These are phyloP conservation scores for Neurospora intermedia DNA, from an alignment of 495 filamentous ascomycete species.

Conservation along the genomic window DNA sequence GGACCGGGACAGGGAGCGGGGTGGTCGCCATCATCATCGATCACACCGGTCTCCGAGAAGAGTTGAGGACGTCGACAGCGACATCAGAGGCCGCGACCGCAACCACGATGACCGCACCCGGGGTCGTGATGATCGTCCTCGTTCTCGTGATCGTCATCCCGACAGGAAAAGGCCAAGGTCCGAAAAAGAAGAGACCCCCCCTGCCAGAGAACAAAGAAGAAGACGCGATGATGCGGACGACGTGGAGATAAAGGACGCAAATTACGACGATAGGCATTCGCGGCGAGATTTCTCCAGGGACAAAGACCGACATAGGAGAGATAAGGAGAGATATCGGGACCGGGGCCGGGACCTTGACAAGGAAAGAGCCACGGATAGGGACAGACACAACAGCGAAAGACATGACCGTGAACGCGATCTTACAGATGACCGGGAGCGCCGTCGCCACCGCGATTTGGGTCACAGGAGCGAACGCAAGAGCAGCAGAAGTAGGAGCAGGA, in stretches of 20 bases:
- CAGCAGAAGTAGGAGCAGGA: not conserved
- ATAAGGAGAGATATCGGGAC: conserved; percentile 1
- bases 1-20: conserved; percentile 1
- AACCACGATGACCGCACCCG: not conserved
- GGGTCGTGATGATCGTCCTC: not conserved
- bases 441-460: conserved; percentile 1
- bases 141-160: not conserved
- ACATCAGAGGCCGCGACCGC: not conserved
- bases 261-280: not conserved
- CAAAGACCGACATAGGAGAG: conserved; percentile 1
- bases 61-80: conserved; percentile 7
- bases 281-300: not conserved
- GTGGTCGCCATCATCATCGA: conserved; percentile 14
- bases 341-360: conserved; percentile 8
- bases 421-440: conserved; percentile 9
- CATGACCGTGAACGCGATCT: conserved; percentile 14
- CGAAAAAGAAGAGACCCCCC: not conserved
- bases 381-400: conserved; percentile 2
- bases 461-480: not conserved
- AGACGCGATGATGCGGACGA: not conserved
- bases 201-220: not conserved
- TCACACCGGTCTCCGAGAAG: conserved; percentile 15
- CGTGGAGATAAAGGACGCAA: not conserved
- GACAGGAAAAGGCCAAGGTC: not conserved
- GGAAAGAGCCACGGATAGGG: conserved; percentile 10